These are phyloP conservation scores for Phytophthora cryptogea DNA, from an alignment of 352 stramenopile species.

Conservation along the genomic window DNA sequence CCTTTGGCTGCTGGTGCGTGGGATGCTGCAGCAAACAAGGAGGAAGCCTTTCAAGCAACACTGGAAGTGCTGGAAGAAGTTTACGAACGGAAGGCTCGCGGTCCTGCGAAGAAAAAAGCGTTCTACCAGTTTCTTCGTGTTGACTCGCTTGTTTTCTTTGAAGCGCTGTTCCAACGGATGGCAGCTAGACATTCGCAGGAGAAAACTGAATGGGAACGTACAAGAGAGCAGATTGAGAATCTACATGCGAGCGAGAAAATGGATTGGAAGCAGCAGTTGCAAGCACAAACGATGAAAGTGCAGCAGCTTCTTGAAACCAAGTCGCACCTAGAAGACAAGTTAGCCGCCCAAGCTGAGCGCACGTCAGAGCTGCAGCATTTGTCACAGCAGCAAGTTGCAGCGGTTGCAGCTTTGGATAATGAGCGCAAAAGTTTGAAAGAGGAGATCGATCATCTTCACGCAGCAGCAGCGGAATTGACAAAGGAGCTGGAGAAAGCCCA, in stretches of 20 bases:
- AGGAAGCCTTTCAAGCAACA: conserved; percentile 36
- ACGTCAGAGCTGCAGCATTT: conserved; percentile 47
- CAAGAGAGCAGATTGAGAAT: conserved; percentile 41
- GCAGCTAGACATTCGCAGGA: conserved; percentile 27
- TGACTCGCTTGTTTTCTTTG: conserved; percentile 56
- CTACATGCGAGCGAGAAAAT: conserved; percentile 41
- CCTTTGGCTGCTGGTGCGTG: conserved; percentile 50
- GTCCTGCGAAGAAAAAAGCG: conserved; percentile 67
- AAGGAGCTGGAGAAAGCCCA: conserved; percentile 63
- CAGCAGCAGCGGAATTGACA: conserved; percentile 30
- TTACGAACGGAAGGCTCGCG: conserved; percentile 65
- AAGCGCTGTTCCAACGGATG: conserved; percentile 53
- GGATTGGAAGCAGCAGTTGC: conserved; percentile 49
- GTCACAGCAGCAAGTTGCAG: conserved; percentile 40
- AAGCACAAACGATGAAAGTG: conserved; percentile 53
- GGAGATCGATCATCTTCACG: conserved; percentile 43
- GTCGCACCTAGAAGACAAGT: conserved; percentile 59
- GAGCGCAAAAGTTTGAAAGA: conserved; percentile 29
- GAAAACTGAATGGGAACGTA: conserved; percentile 33
- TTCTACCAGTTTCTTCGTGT: conserved; percentile 72
- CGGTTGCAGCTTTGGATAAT: conserved; percentile 41
- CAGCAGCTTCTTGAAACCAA: conserved; percentile 52
- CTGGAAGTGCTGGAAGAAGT: conserved; percentile 53
- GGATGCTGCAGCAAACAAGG: conserved; percentile 33
- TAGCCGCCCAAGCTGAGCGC: conserved; percentile 38